These are phyloP conservation scores for Aspergillus awamori DNA, from an alignment of 2,329 filamentous ascomycete species.

Conservation along the genomic window DNA sequence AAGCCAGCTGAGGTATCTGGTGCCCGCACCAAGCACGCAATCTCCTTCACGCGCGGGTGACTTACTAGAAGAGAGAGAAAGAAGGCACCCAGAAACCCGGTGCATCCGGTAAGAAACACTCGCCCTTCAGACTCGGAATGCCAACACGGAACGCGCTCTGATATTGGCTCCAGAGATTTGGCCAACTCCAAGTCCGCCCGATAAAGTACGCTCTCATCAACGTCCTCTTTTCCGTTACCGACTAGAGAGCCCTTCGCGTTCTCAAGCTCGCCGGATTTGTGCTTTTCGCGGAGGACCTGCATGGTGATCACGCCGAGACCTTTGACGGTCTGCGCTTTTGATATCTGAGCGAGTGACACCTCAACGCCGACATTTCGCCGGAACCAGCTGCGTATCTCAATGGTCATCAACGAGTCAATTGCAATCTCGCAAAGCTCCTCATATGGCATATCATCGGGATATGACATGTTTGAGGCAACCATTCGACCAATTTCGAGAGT, in stretches of 20 bases:
- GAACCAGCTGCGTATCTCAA: conserved; percentile 35
- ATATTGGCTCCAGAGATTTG: conserved; percentile 5
- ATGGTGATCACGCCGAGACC: conserved; percentile 13
- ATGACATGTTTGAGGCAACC: conserved; percentile 15
- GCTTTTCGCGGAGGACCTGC: conserved; percentile 19
- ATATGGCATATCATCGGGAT: conserved; percentile 16
- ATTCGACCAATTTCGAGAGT: conserved; percentile 16
- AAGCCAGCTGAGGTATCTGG: background rate
- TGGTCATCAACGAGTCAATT: conserved; percentile 33
- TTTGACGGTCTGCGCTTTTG: conserved; percentile 22
- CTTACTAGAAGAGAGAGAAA: conserved; percentile 11
- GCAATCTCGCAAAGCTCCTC: conserved; percentile 27
- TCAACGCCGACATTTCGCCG: conserved; percentile 28
- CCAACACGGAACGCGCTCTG: conserved; percentile 9
- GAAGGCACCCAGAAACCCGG: conserved; percentile 20
- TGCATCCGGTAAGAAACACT: conserved; percentile 21
- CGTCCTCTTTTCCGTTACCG: no score
- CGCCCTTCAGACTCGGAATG: conserved; percentile 11
- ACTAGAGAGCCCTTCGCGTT: no score
- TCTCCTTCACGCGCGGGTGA: conserved; percentile 10
- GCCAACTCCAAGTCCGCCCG: conserved; percentile 12
- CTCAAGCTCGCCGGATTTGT: background rate
- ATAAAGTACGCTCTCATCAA: background rate
- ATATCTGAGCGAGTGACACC: conserved; percentile 60
- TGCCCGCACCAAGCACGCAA: conserved; percentile 23